Evolutionary conservation across 1,139 yeast species (phyloP).

Genomic region (Hansenula sp.): DNA sequence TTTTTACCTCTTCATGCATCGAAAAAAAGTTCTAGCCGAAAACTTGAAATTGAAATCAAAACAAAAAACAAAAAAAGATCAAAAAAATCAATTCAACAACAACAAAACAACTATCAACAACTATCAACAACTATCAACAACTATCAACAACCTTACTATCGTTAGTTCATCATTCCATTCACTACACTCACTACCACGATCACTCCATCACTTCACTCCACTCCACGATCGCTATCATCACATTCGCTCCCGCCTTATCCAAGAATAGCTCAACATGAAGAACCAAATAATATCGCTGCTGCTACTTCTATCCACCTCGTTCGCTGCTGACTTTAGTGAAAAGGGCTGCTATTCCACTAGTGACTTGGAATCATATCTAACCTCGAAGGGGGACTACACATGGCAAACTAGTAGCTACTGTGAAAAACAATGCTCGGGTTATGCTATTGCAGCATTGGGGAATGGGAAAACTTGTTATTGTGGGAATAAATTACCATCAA

Average conservation of each 20-base stretch:
- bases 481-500: constrained; percentile 36
- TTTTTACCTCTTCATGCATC: too few relatives aligned
- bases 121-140: background rate
- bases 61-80: background rate
- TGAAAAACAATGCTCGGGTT: constrained; percentile 39
- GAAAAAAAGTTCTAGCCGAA: background rate
- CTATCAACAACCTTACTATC: too few relatives aligned
- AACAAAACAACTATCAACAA: background rate
- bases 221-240: too few relatives aligned
- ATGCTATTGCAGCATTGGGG: constrained; percentile 48
- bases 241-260: too few relatives aligned
- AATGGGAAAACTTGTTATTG: constrained; percentile 60
- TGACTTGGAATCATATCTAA: constrained; percentile 10
- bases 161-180: background rate
- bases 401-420: constrained; percentile 55
- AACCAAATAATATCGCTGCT: background rate
- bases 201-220: too few relatives aligned
- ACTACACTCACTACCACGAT: too few relatives aligned
- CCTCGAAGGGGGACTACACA: constrained; percentile 26
- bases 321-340: background rate
- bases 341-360: constrained; percentile 19
- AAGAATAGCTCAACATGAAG: background rate
- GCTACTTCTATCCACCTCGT: background rate
- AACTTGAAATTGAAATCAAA: background rate
- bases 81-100: background rate